Percentiles rank a stretch among this genome's conserved stretches.
These are phyloP conservation scores for Geotrichum ghanense DNA, from an alignment of 805 yeast species.

Conservation along the genomic window DNA sequence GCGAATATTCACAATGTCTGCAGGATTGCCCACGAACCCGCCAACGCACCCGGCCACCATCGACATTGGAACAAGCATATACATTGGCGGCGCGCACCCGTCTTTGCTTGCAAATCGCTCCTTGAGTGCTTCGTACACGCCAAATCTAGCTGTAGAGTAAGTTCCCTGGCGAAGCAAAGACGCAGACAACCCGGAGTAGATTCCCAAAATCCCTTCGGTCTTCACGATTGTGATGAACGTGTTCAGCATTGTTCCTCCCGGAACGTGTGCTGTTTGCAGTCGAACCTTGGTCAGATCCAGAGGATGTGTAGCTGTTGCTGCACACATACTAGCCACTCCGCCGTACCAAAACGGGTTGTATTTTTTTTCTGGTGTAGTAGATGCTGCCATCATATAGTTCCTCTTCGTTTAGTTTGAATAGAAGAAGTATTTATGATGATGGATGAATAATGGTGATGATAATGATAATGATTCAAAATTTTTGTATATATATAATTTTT, in stretches of 20 bases:
- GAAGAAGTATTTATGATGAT: no score
- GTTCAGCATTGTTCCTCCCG: conserved; percentile 50
- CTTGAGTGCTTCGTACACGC: conserved; percentile 70
- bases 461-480: no score
- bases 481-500: no score
- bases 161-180: conserved; percentile 79
- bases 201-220: conserved; percentile 49
- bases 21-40: conserved; percentile 78
- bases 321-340: conserved; percentile 31
- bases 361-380: not conserved
- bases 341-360: conserved; percentile 30
- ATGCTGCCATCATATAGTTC: not conserved
- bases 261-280: conserved; percentile 59
- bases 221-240: conserved; percentile 50
- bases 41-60: conserved; percentile 82
- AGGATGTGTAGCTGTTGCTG: conserved; percentile 48
- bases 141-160: conserved; percentile 77
- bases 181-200: conserved; percentile 78
- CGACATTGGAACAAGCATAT: conserved; percentile 58
- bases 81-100: conserved; percentile 41
- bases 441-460: no score
- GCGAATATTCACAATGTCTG: conserved; percentile 77
- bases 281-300: conserved; percentile 80
- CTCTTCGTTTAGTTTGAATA: not conserved
- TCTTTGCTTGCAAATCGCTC: conserved; percentile 30